Evolutionary conservation across 2,329 filamentous ascomycete species (phyloP).

Genomic region (Penicillium sp.): DNA sequence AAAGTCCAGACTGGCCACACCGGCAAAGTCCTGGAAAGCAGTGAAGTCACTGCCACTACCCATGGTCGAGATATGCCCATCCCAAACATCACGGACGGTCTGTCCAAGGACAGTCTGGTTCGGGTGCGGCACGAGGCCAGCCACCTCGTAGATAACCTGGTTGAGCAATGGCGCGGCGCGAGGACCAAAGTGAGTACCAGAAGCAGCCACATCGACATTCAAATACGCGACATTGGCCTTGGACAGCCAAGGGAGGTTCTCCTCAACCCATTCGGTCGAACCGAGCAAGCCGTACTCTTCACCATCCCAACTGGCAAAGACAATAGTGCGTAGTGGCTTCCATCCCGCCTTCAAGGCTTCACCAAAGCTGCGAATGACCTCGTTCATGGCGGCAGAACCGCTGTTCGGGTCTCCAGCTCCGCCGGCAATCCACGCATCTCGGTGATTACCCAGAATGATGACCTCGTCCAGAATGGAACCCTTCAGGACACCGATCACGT

Average conservation of each 20-base stretch:
- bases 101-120: conserved; percentile 75
- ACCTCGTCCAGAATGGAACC: conserved; percentile 85
- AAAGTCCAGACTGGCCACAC: conserved; percentile 69
- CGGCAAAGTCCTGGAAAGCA: conserved; percentile 75
- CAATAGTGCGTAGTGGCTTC: conserved; percentile 87
- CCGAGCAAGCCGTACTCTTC: conserved; percentile 88
- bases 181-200: conserved; percentile 67
- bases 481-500: conserved; percentile 91
- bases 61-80: conserved; percentile 67
- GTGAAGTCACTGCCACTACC: conserved; percentile 77
- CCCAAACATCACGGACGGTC: conserved; percentile 73
- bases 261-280: conserved; percentile 92
- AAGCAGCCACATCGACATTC: conserved; percentile 79
- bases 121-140: conserved; percentile 68
- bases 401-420: conserved; percentile 83
- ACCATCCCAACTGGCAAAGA: conserved; percentile 85
- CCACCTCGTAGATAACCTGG: conserved; percentile 71
- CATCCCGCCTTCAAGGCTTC: conserved; percentile 74
- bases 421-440: conserved; percentile 89
- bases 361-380: conserved; percentile 77
- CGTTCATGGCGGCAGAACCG: conserved; percentile 78
- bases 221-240: conserved; percentile 78
- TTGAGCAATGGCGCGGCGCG: conserved; percentile 78
- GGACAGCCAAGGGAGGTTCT: conserved; percentile 81
- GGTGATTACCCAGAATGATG: conserved; percentile 87